Conservation (phyloP, 2,329 filamentous ascomycete species). For the Drechslerella stenobrocha region DNA sequence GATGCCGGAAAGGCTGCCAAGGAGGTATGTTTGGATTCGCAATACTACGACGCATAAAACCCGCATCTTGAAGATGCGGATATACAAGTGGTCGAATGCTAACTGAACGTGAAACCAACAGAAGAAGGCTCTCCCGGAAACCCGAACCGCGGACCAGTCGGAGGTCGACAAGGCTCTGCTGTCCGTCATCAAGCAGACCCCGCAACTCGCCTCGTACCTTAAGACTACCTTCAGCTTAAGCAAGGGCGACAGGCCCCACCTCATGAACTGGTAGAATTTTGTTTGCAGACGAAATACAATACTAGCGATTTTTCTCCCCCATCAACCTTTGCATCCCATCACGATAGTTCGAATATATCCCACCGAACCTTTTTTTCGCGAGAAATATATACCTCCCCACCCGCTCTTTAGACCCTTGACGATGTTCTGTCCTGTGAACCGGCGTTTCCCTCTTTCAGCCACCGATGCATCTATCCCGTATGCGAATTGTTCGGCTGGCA, state of each 20-base stretch:
- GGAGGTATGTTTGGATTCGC: constrained; percentile 30
- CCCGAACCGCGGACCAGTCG: constrained; percentile 96
- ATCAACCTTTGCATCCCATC: constrained; percentile 29
- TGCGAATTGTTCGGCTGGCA: constrained; percentile 30
- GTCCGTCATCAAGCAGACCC: constrained; percentile 97
- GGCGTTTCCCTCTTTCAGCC: constrained; percentile 19
- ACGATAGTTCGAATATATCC: constrained; percentile 48
- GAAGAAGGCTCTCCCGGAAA: constrained; percentile 96
- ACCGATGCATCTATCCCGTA: constrained; percentile 16
- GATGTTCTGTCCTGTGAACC: constrained; percentile 28
- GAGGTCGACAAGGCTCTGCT: constrained; percentile 94
- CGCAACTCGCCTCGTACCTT: constrained; percentile 90
- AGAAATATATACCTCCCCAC: constrained; percentile 32
- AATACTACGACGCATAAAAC: background rate
- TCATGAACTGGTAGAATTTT: constrained; percentile 92
- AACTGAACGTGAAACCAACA: constrained; percentile 59
- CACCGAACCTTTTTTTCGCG: constrained; percentile 28
- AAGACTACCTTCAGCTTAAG: constrained; percentile 95
- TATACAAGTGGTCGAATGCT: constrained; percentile 52
- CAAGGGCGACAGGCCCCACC: constrained; percentile 99
- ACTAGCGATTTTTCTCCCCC: constrained; percentile 45
- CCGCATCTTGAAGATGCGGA: too few relatives aligned
- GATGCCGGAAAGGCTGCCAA: constrained; percentile 70
- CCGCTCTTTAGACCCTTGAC: constrained; percentile 35
- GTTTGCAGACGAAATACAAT: constrained; percentile 32